These are phyloP conservation scores for Backusella macrospora DNA, from an alignment of 192 early-diverging fungal genomes.

Conservation along the genomic window DNA sequence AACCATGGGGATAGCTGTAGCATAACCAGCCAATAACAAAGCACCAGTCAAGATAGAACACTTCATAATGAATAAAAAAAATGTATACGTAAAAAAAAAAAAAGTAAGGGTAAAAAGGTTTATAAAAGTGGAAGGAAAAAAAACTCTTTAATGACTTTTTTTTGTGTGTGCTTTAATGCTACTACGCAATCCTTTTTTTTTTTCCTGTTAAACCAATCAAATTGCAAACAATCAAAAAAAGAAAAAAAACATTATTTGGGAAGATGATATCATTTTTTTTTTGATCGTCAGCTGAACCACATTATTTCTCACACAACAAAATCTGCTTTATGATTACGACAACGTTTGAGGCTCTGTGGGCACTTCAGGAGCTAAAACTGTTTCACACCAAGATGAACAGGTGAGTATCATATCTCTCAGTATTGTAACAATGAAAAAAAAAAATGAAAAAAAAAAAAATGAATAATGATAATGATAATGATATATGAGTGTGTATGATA, in stretches of 20 bases:
- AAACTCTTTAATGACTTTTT: conserved; percentile 9
- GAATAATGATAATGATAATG: background rate
- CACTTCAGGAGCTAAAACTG: conserved; percentile 9
- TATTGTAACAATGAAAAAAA: background rate
- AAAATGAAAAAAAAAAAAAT: too few relatives aligned
- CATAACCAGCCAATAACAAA: conserved; percentile 40
- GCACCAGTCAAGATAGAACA: conserved; percentile 47
- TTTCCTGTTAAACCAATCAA: background rate
- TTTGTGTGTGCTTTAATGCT: background rate
- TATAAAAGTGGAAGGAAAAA: background rate
- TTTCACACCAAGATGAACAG: conserved; percentile 15
- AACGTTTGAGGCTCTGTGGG: background rate
- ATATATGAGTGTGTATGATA: background rate
- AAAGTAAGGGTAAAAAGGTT: conserved; percentile 6
- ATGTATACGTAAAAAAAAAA: conserved; percentile 8
- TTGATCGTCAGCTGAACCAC: background rate
- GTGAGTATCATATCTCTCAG: background rate
- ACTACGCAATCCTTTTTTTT: conserved; percentile 7
- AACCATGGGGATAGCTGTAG: conserved; percentile 38
- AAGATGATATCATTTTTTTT: conserved; percentile 17
- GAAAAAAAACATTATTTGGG: conserved; percentile 16
- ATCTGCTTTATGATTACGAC: conserved; percentile 2
- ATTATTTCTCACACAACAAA: conserved; percentile 10
- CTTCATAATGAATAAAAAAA: conserved; percentile 33
- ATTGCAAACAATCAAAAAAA: background rate